Conservation (phyloP, 805 yeast species). For the Wickerhamomyces xylosicus region DNA sequence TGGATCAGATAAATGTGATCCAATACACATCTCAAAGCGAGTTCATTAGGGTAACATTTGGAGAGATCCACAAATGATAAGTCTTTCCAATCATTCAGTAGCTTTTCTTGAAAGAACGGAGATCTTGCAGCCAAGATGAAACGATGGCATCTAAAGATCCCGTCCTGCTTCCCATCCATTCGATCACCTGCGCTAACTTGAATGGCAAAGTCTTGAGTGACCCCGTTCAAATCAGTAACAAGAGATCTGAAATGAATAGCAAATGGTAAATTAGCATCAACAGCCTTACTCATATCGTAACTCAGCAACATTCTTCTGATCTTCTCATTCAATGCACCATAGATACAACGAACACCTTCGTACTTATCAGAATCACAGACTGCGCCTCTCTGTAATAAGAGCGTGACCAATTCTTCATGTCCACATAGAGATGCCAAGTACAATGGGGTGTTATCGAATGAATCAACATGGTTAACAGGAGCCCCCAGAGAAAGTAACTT, state of each 20-base stretch:
- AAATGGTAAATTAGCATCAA: constrained; percentile 61
- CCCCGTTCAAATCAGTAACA: constrained; percentile 8
- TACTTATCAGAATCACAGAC: constrained; percentile 73
- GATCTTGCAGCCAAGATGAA: constrained; percentile 32
- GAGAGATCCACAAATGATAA: constrained; percentile 13
- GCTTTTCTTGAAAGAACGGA: constrained; percentile 18
- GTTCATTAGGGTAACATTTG: constrained; percentile 10
- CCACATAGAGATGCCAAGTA: constrained; percentile 71
- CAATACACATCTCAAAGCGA: constrained; percentile 16
- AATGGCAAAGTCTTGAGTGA: constrained; percentile 16
- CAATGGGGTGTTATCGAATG: constrained; percentile 68
- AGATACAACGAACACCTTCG: constrained; percentile 69
- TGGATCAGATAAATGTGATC: constrained; percentile 28
- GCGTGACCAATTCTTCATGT: constrained; percentile 50
- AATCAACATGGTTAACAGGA: constrained; percentile 37
- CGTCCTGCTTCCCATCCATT: constrained; percentile 2
- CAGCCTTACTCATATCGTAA: constrained; percentile 58
- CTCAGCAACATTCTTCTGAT: constrained; percentile 49
- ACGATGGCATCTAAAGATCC: constrained; percentile 23
- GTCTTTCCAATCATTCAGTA: constrained; percentile 17
- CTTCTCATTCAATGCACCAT: constrained; percentile 64
- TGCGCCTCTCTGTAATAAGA: constrained; percentile 58
- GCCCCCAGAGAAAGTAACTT: constrained; percentile 40
- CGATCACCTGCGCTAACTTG: constrained; percentile 5
- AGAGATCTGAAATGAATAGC: constrained; percentile 56